Conservation (phyloP, 768 basidiomycete genomes). For the Mycena kentingensis region DNA sequence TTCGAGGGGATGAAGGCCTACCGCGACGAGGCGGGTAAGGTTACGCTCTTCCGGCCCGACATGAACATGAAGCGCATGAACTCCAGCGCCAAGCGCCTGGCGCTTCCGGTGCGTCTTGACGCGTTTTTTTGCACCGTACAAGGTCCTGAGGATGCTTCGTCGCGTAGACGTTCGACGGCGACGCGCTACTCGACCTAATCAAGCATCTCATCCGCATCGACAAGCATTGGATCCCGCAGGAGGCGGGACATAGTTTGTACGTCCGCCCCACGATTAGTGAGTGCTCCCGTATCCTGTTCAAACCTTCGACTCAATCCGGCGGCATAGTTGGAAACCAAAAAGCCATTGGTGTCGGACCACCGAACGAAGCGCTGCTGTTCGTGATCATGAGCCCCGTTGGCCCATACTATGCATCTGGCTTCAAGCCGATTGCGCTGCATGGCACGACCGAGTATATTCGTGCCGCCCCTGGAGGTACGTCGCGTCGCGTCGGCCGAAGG, state of each 20-base stretch:
- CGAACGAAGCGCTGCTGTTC: constrained; percentile 80
- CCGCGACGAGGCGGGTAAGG: constrained; percentile 65
- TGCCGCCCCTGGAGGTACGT: constrained; percentile 79
- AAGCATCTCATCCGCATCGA: constrained; percentile 85
- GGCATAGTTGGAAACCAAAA: constrained; percentile 73
- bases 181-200: constrained; percentile 74
- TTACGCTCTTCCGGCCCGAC: constrained; percentile 89
- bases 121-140: neutral
- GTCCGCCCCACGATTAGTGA: constrained; percentile 78
- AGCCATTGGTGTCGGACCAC: constrained; percentile 71
- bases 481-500: neutral
- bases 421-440: constrained; percentile 88
- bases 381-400: constrained; percentile 84
- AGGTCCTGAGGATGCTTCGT: constrained; percentile 1
- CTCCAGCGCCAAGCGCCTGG: constrained; percentile 73
- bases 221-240: constrained; percentile 87
- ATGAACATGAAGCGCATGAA: constrained; percentile 99
- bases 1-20: constrained; percentile 98
- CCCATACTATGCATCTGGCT: constrained; percentile 83
- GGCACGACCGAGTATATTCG: constrained; percentile 84
- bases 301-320: constrained; percentile 3
- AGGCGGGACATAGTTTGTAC: constrained; percentile 88
- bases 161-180: constrained; percentile 72
- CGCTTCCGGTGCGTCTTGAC: constrained; percentile 60
- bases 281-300: constrained; percentile 1